A percentile compares a stretch with the other conserved stretches of the same genome.
phyloP scores from a whole-genome alignment of 768 basidiomycete genomes.

The Collybia sordida region DNA sequence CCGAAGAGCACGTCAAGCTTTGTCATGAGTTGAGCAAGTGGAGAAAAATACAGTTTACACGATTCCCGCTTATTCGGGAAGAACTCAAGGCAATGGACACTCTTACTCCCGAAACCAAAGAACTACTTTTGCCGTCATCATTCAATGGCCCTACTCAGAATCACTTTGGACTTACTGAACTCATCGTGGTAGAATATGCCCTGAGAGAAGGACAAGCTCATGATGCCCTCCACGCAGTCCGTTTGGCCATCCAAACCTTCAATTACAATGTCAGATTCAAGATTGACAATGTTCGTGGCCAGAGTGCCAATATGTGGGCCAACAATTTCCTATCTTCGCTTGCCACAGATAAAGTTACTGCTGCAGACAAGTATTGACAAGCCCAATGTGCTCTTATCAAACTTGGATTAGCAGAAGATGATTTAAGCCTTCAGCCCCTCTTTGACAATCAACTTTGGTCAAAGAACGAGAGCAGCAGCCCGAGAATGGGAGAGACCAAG shows the following conservation, averaged over 20 bases:
- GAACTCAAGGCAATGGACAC: too few species aligned
- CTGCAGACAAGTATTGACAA: too few species aligned
- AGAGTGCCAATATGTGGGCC: conserved; percentile 20
- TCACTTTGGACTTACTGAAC: conserved; percentile 2
- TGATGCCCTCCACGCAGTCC: conserved; percentile 21
- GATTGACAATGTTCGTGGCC: conserved; percentile 18
- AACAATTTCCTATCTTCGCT: conserved; percentile 17
- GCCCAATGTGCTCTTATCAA: conserved; percentile 12
- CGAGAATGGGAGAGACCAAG: too few species aligned
- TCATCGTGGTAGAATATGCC: conserved; percentile 13
- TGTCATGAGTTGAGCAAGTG: conserved; percentile 1
- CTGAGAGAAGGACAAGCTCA: conserved; percentile 26
- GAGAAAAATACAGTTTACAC: too few species aligned
- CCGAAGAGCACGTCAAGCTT: too few species aligned
- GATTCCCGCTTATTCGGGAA: too few species aligned
- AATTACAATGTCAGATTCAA: conserved; percentile 20
- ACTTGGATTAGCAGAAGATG: conserved; percentile 8
- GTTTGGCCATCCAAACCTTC: too few species aligned
- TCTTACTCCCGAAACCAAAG: conserved; percentile 13
- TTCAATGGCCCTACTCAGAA: conserved; percentile 5
- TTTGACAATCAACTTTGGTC: too few species aligned
- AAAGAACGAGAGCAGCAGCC: too few species aligned
- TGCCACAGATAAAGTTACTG: conserved; percentile 9
- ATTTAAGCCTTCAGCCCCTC: conserved; percentile 16
- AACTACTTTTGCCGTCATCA: conserved; percentile 17